Conservation (phyloP, 2,329 filamentous ascomycete genomes). For the Ascomycota sp. region DNA sequence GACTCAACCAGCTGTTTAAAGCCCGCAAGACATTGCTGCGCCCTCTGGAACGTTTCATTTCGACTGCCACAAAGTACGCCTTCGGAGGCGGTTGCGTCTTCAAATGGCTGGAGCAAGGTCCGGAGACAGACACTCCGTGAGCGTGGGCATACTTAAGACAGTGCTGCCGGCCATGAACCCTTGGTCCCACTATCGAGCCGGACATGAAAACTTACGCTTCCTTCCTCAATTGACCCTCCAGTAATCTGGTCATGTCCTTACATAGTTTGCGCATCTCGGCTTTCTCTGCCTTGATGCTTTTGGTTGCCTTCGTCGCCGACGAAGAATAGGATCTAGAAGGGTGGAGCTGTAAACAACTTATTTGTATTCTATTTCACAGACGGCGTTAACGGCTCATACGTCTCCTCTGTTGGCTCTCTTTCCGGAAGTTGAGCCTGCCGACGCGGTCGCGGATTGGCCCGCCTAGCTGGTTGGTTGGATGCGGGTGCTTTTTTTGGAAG, state of each 20-base stretch:
- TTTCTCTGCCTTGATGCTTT: conserved; percentile 5
- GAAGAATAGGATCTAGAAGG: too few relatives aligned
- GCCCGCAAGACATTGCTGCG: conserved; percentile 2
- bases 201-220: background rate
- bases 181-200: too few relatives aligned
- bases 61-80: background rate
- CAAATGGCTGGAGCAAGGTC: background rate
- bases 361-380: too few relatives aligned
- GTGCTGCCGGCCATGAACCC: too few relatives aligned
- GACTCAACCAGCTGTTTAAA: conserved; percentile 5
- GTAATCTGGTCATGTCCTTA: conserved; percentile 5
- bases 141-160: background rate
- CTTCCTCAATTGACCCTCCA: conserved; percentile 5
- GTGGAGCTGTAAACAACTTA: too few relatives aligned
- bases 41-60: conserved; percentile 1
- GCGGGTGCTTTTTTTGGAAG: too few relatives aligned
- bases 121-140: background rate
- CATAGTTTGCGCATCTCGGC: conserved; percentile 7
- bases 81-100: background rate
- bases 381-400: too few relatives aligned
- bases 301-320: conserved; percentile 3
- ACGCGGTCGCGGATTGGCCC: too few relatives aligned
- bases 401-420: too few relatives aligned
- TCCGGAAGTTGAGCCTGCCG: too few relatives aligned
- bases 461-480: too few relatives aligned